Evolutionary conservation across 768 basidiomycete species (phyloP).

Genomic region (Suillus americanus): DNA sequence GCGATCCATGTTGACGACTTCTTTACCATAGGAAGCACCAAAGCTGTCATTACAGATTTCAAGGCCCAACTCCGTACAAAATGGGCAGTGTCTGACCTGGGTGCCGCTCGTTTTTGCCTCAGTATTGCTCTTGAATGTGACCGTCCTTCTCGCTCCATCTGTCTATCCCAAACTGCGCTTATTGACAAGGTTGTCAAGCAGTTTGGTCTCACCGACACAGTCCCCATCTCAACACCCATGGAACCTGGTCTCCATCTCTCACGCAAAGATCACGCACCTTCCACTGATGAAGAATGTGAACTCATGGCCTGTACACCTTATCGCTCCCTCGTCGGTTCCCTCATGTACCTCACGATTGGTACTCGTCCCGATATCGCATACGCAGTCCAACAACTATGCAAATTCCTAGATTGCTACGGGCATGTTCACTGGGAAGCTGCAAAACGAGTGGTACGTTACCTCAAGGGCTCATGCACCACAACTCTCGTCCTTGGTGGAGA

Average conservation of each 20-base stretch:
- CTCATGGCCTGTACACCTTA: not conserved
- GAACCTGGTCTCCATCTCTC: conserved; percentile 12
- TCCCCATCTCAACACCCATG: conserved; percentile 23
- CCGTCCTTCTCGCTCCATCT: conserved; percentile 7
- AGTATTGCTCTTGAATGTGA: not conserved
- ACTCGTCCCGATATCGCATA: conserved; percentile 11
- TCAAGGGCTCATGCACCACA: not conserved
- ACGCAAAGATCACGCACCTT: not conserved
- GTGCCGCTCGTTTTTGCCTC: too few species aligned
- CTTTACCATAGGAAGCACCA: too few species aligned
- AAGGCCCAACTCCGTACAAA: too few species aligned
- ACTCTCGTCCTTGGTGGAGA: conserved; percentile 10
- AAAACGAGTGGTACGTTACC: not conserved
- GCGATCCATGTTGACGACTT: too few species aligned
- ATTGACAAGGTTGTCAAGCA: conserved; percentile 18
- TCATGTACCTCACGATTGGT: conserved; percentile 27
- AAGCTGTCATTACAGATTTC: too few species aligned
- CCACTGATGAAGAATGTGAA: not conserved
- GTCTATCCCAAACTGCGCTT: conserved; percentile 21
- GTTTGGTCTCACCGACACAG: conserved; percentile 22
- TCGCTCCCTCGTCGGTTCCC: conserved; percentile 13
- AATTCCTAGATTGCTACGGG: conserved; percentile 11
- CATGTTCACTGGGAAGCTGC: conserved; percentile 6
- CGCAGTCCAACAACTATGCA: conserved; percentile 16
- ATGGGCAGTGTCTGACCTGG: too few species aligned